A percentile compares a stretch with the other conserved stretches of the same genome.
Conservation (phyloP, 78 protist species). For the Goniomonas avonlea region DNA sequence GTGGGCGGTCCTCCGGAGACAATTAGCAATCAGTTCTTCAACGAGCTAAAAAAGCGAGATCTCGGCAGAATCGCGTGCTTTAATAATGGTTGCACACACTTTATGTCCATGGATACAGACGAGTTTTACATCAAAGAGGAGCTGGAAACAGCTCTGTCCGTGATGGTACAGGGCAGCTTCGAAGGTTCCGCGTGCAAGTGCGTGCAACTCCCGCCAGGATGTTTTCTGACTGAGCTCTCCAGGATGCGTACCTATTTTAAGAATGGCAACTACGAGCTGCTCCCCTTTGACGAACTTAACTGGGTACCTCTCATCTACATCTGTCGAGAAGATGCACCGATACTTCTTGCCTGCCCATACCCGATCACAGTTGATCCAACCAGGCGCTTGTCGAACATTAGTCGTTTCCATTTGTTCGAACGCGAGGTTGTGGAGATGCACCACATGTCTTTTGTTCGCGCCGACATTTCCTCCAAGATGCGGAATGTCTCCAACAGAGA, state of each 20-base stretch:
- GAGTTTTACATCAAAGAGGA: conserved; percentile 21
- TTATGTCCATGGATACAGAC: conserved; percentile 28
- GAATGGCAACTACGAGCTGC: conserved; percentile 12
- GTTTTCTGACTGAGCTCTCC: background rate
- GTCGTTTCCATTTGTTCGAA: background rate
- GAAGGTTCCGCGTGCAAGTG: too few relatives aligned
- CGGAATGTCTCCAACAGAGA: conserved; percentile 4
- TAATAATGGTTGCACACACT: background rate
- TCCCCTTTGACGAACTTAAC: conserved; percentile 12
- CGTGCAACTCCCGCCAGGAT: too few relatives aligned
- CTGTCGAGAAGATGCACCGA: background rate
- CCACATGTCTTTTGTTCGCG: conserved; percentile 18
- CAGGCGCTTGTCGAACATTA: background rate
- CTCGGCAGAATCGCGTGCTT: background rate
- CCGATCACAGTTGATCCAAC: background rate
- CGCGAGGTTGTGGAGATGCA: conserved; percentile 6
- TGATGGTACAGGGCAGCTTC: too few relatives aligned
- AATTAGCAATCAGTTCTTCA: conserved; percentile 1
- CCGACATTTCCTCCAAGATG: conserved; percentile 18
- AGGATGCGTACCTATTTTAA: background rate
- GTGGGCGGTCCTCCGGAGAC: background rate
- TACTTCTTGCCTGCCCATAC: conserved; percentile 5
- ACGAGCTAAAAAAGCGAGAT: conserved; percentile 19
- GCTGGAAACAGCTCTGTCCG: too few relatives aligned
- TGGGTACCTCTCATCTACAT: conserved; percentile 23